Evolutionary conservation across 1,284 basidiomycete species (phyloP), one percentile per base, ranked within the genome.

Genomic region (Pterula multifida): DNA sequence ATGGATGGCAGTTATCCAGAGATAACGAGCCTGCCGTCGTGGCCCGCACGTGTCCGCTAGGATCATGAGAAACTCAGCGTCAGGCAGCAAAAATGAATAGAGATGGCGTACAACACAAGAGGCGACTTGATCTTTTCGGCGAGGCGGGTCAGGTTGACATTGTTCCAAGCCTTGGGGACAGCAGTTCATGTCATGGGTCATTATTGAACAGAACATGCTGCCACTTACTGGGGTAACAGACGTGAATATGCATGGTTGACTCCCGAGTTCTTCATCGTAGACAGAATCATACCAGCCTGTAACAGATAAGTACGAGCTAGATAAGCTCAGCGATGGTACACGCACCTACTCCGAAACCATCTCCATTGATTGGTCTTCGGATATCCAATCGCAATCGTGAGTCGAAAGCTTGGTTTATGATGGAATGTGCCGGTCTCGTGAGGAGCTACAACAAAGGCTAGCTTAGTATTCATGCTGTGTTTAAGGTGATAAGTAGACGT

Each of bases 91-190:
- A 28, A 42, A 23, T 47, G 36, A 25, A 42, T 19, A 46, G 15
- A 32, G 13, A 50, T 13, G 35, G 68, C 83, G 59, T 60, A 91
- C 86, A 97, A 97, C 48, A 96, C 89, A 23, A 97, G 72, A 2
- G 90, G 90, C 1, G 88, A 92, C 62, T 92, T 87, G 66, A 95
- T 92, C 70, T 96, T 97, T 67, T 96, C 92, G 0, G 94, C 93
- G 26, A 97, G 65, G 13, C 93, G 78, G 26, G 78, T 78, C 26
- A 97, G 73, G 62, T 97, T 97, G 28, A 85, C 79, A 59, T 96
- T 96, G 58, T 92, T 94, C 93, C 91, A 95, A 12, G 90, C 91
- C 88, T 92, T 36, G 47, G 25, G 26, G 24, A 6, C 12, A 48
- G 46, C 42, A 13, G 19, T n/a, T 21, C n/a, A n/a, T 49, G 54